phyloP scores from a whole-genome alignment of 2,329 filamentous ascomycete genomes.

The Stachybotrys chartarum region DNA sequence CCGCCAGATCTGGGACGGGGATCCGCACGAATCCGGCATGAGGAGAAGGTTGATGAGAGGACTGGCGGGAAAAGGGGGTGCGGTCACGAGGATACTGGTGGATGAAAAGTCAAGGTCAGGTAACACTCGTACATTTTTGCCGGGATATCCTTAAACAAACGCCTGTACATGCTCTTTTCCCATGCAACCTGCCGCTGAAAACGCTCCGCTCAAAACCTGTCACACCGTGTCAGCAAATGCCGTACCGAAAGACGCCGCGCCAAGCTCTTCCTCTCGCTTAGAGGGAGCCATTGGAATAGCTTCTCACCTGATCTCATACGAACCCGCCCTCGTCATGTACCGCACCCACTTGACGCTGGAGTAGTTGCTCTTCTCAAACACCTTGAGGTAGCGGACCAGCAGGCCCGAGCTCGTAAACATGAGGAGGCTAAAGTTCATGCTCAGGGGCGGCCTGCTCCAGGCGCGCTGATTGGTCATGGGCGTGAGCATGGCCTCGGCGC shows the following conservation, averaged over 20 bases:
- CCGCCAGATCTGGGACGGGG: background rate
- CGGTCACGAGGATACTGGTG: background rate
- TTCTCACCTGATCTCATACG: slow-evolving; percentile 84
- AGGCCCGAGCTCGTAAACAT: slow-evolving; percentile 98
- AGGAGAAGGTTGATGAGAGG: background rate
- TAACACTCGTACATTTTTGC: slow-evolving; percentile 1
- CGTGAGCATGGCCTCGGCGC: slow-evolving; percentile 85
- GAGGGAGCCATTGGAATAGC: slow-evolving; percentile 22
- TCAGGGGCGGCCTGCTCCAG: slow-evolving; percentile 90
- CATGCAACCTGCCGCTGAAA: background rate
- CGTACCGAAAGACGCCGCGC: slow-evolving; percentile 14
- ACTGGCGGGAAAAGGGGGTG: background rate
- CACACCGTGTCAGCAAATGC: slow-evolving; percentile 17
- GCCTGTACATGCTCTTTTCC: slow-evolving; percentile 7
- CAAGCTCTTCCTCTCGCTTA: slow-evolving; percentile 4
- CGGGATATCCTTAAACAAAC: slow-evolving; percentile 5
- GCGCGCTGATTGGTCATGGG: slow-evolving; percentile 98
- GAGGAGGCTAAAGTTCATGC: slow-evolving; percentile 82
- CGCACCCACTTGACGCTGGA: slow-evolving; percentile 98
- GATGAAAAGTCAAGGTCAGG: background rate
- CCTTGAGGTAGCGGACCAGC: slow-evolving; percentile 90
- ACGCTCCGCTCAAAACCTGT: slow-evolving; percentile 4
- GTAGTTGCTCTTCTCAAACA: slow-evolving; percentile 99
- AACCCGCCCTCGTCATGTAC: slow-evolving; percentile 97
- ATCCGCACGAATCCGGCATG: background rate